Evolutionary conservation across 768 basidiomycete genomes (phyloP).

Genomic region (Psilocybe subaeruginosa): DNA sequence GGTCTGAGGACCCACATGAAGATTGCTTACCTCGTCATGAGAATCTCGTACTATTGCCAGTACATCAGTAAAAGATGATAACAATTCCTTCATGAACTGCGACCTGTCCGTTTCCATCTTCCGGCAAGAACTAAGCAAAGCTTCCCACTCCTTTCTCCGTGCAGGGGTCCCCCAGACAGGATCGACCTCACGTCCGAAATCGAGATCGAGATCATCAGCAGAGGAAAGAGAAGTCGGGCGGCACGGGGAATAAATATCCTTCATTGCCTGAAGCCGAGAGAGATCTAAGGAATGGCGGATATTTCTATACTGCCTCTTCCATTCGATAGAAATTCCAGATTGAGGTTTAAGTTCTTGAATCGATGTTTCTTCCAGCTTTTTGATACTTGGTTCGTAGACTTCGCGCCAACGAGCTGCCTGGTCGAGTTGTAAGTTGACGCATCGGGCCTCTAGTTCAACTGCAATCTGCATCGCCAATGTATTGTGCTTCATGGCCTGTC

Average conservation of each 20-base stretch:
- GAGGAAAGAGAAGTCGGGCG: not conserved
- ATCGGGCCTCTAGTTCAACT: conserved; percentile 19
- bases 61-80: conserved; percentile 14
- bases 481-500: conserved; percentile 21
- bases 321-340: conserved; percentile 14
- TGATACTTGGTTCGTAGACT: conserved; percentile 15
- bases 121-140: conserved; percentile 16
- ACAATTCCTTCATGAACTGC: conserved; percentile 16
- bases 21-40: conserved; percentile 15
- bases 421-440: conserved; percentile 16
- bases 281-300: conserved; percentile 17
- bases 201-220: not conserved
- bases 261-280: conserved; percentile 13
- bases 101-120: conserved; percentile 16
- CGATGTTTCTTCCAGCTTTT: conserved; percentile 12
- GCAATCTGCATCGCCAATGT: conserved; percentile 21
- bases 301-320: conserved; percentile 23
- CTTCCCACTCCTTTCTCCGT: conserved; percentile 14
- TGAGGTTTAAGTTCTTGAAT: conserved; percentile 5
- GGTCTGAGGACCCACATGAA: not conserved
- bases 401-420: conserved; percentile 13
- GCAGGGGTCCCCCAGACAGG: not conserved
- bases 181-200: not conserved
- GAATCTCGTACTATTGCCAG: conserved; percentile 12
- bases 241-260: conserved; percentile 2